Evolutionary conservation across 179 eudicot species (phyloP).

Genomic region (Amaranthus tricolor): DNA sequence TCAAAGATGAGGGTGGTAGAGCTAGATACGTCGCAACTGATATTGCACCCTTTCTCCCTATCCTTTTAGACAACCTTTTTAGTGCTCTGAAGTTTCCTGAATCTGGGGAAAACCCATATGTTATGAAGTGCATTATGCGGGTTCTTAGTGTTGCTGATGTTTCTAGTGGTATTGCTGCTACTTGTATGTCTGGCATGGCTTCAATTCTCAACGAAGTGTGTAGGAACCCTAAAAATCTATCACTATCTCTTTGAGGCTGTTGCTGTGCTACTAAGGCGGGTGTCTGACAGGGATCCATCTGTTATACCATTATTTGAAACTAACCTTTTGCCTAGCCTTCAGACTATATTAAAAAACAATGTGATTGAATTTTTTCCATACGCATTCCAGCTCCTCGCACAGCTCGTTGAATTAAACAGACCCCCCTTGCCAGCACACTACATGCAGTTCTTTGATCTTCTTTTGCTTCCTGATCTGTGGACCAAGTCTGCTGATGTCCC

Average conservation of each 20-base stretch:
- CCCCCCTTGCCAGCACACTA: conserved; percentile 68
- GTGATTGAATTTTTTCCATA: conserved; percentile 87
- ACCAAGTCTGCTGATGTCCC: conserved; percentile 87
- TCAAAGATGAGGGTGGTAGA: conserved; percentile 71
- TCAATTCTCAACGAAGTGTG: conserved; percentile 73
- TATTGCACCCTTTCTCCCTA: conserved; percentile 54
- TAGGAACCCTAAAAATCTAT: conserved; percentile 87
- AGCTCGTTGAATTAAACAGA: conserved; percentile 82
- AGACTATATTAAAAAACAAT: conserved; percentile 58
- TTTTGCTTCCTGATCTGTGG: conserved; percentile 71
- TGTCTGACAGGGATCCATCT: conserved; percentile 68
- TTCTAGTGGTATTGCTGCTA: conserved; percentile 63
- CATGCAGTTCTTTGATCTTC: conserved; percentile 75
- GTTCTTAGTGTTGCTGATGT: conserved; percentile 89
- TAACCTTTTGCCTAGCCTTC: conserved; percentile 69
- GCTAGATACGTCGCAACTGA: conserved; percentile 71
- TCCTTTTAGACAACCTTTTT: conserved; percentile 76
- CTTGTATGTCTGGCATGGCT: conserved; percentile 68
- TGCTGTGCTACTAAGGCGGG: conserved; percentile 77
- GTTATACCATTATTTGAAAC: conserved; percentile 70
- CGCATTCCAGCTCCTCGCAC: conserved; percentile 87
- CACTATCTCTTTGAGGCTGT: conserved; percentile 89
- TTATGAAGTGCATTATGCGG: conserved; percentile 96
- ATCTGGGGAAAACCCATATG: conserved; percentile 91
- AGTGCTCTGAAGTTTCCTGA: conserved; percentile 74